Base-by-base conservation (phyloP, 768 basidiomycete species). In the Zangia roseola region DNA sequence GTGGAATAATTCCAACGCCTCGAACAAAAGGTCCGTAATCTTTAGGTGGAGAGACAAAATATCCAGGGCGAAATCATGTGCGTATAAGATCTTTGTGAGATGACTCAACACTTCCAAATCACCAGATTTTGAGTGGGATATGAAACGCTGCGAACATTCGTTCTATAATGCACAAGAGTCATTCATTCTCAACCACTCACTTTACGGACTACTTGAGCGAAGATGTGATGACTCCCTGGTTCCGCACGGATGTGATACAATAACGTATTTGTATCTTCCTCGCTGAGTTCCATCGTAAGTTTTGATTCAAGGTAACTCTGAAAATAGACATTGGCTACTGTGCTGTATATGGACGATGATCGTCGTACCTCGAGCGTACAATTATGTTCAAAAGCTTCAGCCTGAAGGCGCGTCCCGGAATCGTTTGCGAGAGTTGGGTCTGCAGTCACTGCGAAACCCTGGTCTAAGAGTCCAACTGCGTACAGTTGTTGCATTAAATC, bases 91-190 rank as follows among this genome's bases (percentile, higher is more conserved):
- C 62, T 79, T 83, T 63, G 84, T 88, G n/a, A 88, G 68, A 56
- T 81, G 79, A 43, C 88, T 81, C 35, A 91, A 70, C 14, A 80
- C 67, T 62, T 91, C 88, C 5, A 87, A 74, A 50, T 92, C 87
- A 30, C 78, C 69, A 17, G 76, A 68, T 24, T 69, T 70, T 9
- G 78, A 71, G 20, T 80, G 72, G 8, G 71, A 65, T n/a, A 71
- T 66, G 58, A 88, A 86, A 31, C 80, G 76, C 90, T 92, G 56
- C 36, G 41, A 45, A 50, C 20, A 26, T 28, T 43, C n/a, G 33
- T 49, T 20, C 17, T 17, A 20, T 34, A 41, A 13, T n/a, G 20
- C 21, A 12, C 43, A 46, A 30, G 26, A 23, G 17, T 24, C 24
- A 6, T n/a, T 30, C 3, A 16, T n/a, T 14, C 36, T 36, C 9